Conservation (phyloP, 768 basidiomycete species). For the Clavulina sp. region DNA sequence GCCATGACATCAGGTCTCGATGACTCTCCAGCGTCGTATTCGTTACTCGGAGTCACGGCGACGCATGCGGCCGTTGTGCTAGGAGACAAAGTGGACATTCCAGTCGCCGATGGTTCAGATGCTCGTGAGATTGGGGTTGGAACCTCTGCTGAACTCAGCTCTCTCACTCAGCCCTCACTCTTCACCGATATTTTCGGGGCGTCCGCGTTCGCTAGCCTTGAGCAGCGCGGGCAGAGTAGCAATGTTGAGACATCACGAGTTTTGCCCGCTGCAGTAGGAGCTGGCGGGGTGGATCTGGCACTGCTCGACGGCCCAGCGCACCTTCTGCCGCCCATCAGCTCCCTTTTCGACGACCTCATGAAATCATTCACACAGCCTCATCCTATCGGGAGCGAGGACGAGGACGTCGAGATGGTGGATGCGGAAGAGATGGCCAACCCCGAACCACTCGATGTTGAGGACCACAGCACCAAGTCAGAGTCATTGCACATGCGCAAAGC, state of each 20-base stretch:
- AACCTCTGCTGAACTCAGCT: constrained; percentile 17
- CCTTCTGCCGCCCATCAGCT: constrained; percentile 54
- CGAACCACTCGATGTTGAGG: too few relatives aligned
- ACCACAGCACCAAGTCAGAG: too few relatives aligned
- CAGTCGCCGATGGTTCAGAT: constrained; percentile 26
- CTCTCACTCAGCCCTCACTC: constrained; percentile 34
- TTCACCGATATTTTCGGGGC: constrained; percentile 87
- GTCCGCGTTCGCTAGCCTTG: constrained; percentile 36
- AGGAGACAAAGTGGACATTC: constrained; percentile 33
- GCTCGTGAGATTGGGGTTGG: constrained; percentile 22
- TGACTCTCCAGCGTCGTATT: constrained; percentile 16
- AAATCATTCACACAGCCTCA: constrained; percentile 22
- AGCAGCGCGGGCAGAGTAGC: constrained; percentile 11
- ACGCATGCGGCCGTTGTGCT: constrained; percentile 48
- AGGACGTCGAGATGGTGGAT: constrained; percentile 24
- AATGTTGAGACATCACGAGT: constrained; percentile 8
- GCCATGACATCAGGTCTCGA: constrained; percentile 22
- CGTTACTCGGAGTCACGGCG: constrained; percentile 51
- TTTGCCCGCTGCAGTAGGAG: constrained; percentile 15
- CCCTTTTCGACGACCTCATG: constrained; percentile 50
- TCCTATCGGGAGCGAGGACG: constrained; percentile 1
- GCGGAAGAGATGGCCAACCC: too few relatives aligned
- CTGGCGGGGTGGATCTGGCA: constrained; percentile 24
- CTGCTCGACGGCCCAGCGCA: constrained; percentile 57
- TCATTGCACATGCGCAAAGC: too few relatives aligned